Conservation (phyloP, 2,329 filamentous ascomycete genomes). For the Calonectria pseudoturangicola region DNA sequence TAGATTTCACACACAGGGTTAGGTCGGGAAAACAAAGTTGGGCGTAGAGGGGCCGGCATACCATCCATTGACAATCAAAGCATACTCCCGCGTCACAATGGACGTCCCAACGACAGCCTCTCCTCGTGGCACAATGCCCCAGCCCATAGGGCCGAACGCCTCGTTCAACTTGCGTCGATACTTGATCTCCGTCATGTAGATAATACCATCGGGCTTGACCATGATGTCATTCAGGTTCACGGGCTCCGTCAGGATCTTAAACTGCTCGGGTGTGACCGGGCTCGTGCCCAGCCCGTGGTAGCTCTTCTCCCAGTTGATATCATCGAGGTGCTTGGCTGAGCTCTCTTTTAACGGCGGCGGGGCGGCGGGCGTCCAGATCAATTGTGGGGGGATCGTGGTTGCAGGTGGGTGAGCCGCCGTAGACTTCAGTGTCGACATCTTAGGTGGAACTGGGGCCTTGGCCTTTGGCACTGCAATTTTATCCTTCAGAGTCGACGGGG, state of each 20-base stretch:
- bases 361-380: conserved; percentile 24
- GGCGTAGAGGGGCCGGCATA: conserved; percentile 64
- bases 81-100: conserved; percentile 92
- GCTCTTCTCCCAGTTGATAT: conserved; percentile 86
- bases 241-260: conserved; percentile 80
- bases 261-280: conserved; percentile 82
- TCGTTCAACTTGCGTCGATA: conserved; percentile 92
- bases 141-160: conserved; percentile 95
- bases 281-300: conserved; percentile 85
- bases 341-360: conserved; percentile 38
- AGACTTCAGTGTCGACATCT: not conserved
- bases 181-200: conserved; percentile 98
- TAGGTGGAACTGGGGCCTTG: not conserved
- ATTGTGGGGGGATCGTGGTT: not conserved
- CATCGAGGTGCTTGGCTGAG: conserved; percentile 34
- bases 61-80: conserved; percentile 90
- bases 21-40: conserved; percentile 17
- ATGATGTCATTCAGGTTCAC: conserved; percentile 87
- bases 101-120: conserved; percentile 90
- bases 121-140: conserved; percentile 92
- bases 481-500: not conserved
- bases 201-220: conserved; percentile 97
- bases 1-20: conserved; percentile 59
- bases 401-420: not conserved
- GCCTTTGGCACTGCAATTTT: not conserved